phyloP scores from a whole-genome alignment of 2,329 filamentous ascomycete species.

The Fusarium sp. region DNA sequence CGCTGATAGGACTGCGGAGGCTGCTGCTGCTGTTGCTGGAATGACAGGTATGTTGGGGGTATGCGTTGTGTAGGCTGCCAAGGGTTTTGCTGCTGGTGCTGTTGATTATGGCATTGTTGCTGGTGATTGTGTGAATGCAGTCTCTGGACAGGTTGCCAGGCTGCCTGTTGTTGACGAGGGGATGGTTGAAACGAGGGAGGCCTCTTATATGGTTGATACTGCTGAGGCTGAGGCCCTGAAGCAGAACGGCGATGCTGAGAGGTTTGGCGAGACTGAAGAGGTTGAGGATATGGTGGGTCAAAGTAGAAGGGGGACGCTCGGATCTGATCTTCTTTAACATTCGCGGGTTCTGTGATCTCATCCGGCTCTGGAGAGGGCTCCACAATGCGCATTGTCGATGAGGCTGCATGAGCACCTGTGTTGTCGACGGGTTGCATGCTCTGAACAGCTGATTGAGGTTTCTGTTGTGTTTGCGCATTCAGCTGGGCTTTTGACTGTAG shows the following conservation, averaged over 20 bases:
- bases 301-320: slow-evolving; percentile 37
- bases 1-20: slow-evolving; percentile 22
- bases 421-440: slow-evolving; percentile 27
- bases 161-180: slow-evolving; percentile 26
- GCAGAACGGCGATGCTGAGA: slow-evolving; percentile 29
- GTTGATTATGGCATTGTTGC: slow-evolving; percentile 29
- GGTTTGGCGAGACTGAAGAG: slow-evolving; percentile 24
- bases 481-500: background rate
- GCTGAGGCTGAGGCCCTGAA: slow-evolving; percentile 18
- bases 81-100: slow-evolving; percentile 27
- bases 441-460: slow-evolving; percentile 2
- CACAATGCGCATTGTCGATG: slow-evolving; percentile 51
- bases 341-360: slow-evolving; percentile 29
- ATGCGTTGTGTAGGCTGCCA: slow-evolving; percentile 25
- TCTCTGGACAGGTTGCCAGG: slow-evolving; percentile 18
- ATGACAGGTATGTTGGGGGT: slow-evolving; percentile 34
- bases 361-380: slow-evolving; percentile 47
- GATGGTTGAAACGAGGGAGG: slow-evolving; percentile 29
- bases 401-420: slow-evolving; percentile 39
- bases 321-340: slow-evolving; percentile 5
- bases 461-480: background rate
- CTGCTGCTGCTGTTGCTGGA: slow-evolving; percentile 34
- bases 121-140: slow-evolving; percentile 33
- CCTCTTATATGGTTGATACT: slow-evolving; percentile 29
- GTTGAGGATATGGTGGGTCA: slow-evolving; percentile 37